Base-by-base conservation (phyloP, 495 filamentous ascomycete species). In the Daldinia caldariorum region DNA sequence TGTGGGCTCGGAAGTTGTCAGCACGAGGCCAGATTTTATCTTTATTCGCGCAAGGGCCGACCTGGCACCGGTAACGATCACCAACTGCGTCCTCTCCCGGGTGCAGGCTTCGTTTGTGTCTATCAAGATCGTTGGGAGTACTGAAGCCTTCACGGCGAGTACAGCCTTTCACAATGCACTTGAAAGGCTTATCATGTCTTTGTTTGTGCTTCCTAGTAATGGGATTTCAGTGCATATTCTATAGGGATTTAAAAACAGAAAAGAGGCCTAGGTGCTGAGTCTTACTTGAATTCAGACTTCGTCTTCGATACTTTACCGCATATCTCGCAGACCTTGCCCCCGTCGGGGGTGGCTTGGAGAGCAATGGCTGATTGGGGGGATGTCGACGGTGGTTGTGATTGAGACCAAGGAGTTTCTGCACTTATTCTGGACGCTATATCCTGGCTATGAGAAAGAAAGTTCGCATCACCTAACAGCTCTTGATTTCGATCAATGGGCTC, bases 1-100 rank as follows among this genome's bases (percentile, higher is more conserved):
- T 83, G 72, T 99, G 95, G 61, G 91, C 89, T 73, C 89, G 89
- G 79, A 97, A 99, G 70, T 99, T 99, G 77, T 99, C 95, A 57
- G 91, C 78, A 7, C 95, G 88, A 9, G 92, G 94, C 92, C 94
- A 97, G 47, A 85, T 82, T 79, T 97, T 97, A 16, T 84, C 81
- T 58, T 87, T 89, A 20, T 85, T 88, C 31, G 82, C 83, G 71
- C 94, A 97, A 56, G 81, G 76, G 50, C 79, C 83, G 6, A 90
- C 83, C 61, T 82, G 81, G 73, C 94, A 97, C 67, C 85, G 85
- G 67, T 88, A 97, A 16, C 84, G 85, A 70, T 89, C 87, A 35
- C 84, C 84, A 47, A 80, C 78, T 9, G 78, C 81, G 13, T 84
- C 70, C 32, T 76, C 69, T 54, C 78, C 70, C 6, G 83, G 78